Conservation (phyloP, 1,139 yeast genomes). For the Spencermartinsiella ligniputridi region DNA sequence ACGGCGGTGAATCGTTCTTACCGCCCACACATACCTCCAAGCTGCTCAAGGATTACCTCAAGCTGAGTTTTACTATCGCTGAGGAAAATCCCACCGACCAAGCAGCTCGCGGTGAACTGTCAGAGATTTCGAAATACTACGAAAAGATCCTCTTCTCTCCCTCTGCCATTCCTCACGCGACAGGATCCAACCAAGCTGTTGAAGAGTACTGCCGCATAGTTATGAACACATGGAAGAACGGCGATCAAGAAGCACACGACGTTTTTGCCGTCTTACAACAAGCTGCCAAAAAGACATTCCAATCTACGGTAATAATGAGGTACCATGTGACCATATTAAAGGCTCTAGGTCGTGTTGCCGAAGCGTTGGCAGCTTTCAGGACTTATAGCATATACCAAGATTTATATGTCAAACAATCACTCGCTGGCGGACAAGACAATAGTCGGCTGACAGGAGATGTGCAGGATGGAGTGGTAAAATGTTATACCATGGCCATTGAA, state of each 20-base stretch:
- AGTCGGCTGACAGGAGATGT: conserved; percentile 22
- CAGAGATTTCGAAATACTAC: conserved; percentile 2
- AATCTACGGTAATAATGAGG: conserved; percentile 43
- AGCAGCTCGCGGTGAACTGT: not conserved
- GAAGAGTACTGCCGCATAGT: conserved; percentile 31
- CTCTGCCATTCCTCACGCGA: conserved; percentile 43
- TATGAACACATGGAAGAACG: conserved; percentile 33
- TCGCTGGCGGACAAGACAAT: conserved; percentile 11
- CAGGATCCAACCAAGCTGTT: conserved; percentile 35
- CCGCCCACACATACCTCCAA: not conserved
- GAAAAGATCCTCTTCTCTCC: conserved; percentile 20
- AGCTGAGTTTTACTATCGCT: conserved; percentile 14
- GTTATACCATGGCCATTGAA: conserved; percentile 23
- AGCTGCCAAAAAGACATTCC: conserved; percentile 45
- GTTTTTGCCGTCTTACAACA: conserved; percentile 30
- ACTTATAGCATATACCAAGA: conserved; percentile 41
- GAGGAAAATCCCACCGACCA: conserved; percentile 13
- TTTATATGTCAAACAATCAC: conserved; percentile 32
- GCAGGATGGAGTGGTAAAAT: conserved; percentile 27
- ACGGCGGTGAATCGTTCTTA: not conserved
- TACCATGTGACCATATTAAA: conserved; percentile 32
- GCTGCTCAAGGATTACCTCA: conserved; percentile 11
- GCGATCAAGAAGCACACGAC: conserved; percentile 18
- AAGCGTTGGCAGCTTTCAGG: conserved; percentile 40
- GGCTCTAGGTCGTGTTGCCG: conserved; percentile 31